Evolutionary conservation across 495 filamentous ascomycete species (phyloP).

Genomic region (Hypoxylon lienhwacheense): DNA sequence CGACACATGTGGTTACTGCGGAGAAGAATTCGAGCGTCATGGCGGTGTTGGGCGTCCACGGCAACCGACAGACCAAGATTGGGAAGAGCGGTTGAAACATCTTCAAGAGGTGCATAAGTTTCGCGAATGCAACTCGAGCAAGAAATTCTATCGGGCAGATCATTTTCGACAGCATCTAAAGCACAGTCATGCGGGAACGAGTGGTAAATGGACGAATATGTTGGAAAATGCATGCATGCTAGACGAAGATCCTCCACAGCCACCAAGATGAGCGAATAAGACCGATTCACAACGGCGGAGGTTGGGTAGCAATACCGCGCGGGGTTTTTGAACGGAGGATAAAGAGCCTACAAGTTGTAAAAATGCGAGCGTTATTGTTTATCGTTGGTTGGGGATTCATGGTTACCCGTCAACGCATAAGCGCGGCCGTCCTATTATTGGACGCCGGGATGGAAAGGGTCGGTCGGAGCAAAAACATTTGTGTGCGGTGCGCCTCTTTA

Average conservation of each 20-base stretch:
- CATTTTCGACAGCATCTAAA: slow-evolving; percentile 98
- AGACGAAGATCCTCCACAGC: slow-evolving; percentile 64
- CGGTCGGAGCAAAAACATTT: slow-evolving; percentile 14
- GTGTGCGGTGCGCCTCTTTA: slow-evolving; percentile 20
- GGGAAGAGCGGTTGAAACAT: slow-evolving; percentile 83
- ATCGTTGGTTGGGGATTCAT: slow-evolving; percentile 24
- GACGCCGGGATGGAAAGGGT: slow-evolving; percentile 18
- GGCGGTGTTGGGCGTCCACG: slow-evolving; percentile 43
- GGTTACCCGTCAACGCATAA: slow-evolving; percentile 22
- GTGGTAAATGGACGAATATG: slow-evolving; percentile 99
- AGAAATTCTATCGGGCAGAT: slow-evolving; percentile 97
- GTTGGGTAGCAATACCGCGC: slow-evolving; percentile 36
- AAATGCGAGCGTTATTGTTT: slow-evolving; percentile 18
- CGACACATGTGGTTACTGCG: slow-evolving; percentile 94
- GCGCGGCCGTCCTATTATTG: slow-evolving; percentile 23
- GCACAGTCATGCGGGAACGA: slow-evolving; percentile 94
- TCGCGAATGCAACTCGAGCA: slow-evolving; percentile 95
- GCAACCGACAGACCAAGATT: slow-evolving; percentile 62
- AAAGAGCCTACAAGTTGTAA: slow-evolving; percentile 20
- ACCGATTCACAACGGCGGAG: slow-evolving; percentile 12
- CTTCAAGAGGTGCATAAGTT: slow-evolving; percentile 92
- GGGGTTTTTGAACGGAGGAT: slow-evolving; percentile 20
- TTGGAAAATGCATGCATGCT: slow-evolving; percentile 96
- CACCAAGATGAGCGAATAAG: slow-evolving; percentile 36
- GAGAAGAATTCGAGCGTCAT: slow-evolving; percentile 81